Base-by-base conservation (phyloP, 768 basidiomycete species). In the Leccinum variicolor region DNA sequence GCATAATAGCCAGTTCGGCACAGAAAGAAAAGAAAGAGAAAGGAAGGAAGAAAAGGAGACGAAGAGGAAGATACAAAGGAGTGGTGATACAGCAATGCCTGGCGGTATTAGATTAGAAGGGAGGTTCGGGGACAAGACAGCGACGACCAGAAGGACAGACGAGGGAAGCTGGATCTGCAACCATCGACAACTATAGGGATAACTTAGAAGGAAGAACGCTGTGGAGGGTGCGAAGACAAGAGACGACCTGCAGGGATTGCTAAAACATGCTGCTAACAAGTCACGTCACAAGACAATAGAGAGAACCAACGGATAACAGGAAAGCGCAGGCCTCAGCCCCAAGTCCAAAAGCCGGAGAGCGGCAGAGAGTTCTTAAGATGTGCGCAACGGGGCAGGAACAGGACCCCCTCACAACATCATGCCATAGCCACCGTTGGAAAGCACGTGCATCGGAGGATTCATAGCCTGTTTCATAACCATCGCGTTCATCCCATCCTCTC, bases 391-490 rank as follows among this genome's bases (percentile, higher is more conserved):
- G 50, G 51, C 51, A 54, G 49, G 46, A 58, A 62, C 58, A 56
- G 15, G 58, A 53, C 52, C 33, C 39, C 34, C 34, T 71, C 58
- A 73, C 62, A 79, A 63, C 73, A 79, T 77, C 57, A 75, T 64
- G 31, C 70, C 69, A 68, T 76, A 79, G 56, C 71, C 70, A 53
- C 60, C 65, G 58, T 73, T 76, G 54, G 76, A 67, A 50, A 75
- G 73, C 31, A 77, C 69, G 49, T 73, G 74, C 59, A 79, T 76
- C 10, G 77, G 69, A 21, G 67, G 62, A 49, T 66, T 64, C 62
- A 75, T 68, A 34, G 66, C 65, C 54, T 70, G 70, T 57, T 73
- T 75, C 68, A 72, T 71, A 43, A 65, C 62, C 71, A 76, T 70
- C 55, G 62, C 66, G 50, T 69, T 71, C 64, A 73, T 70, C 53